phyloP scores from a whole-genome alignment of 768 basidiomycete species.

The Panaeolus papilionaceus region DNA sequence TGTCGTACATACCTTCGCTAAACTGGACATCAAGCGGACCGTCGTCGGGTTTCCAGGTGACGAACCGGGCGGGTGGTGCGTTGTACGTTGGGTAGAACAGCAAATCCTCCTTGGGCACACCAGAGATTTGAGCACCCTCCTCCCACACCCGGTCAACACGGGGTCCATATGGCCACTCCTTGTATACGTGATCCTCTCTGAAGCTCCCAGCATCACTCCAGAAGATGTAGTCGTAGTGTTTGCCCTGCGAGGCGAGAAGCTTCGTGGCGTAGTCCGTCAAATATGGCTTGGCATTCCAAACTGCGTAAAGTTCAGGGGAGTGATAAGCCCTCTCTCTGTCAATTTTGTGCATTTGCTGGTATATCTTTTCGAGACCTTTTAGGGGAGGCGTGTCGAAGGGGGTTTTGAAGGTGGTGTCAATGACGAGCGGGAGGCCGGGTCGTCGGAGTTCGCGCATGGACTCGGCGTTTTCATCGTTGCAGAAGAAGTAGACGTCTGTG shows the following conservation, averaged over 20 bases:
- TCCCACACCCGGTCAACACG: constrained; percentile 49
- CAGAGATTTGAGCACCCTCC: constrained; percentile 37
- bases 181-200: constrained; percentile 47
- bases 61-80: constrained; percentile 37
- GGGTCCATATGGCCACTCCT: constrained; percentile 51
- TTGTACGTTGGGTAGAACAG: constrained; percentile 54
- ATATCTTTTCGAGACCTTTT: constrained; percentile 35
- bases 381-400: constrained; percentile 58
- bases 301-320: constrained; percentile 56
- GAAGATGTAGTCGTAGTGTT: constrained; percentile 57
- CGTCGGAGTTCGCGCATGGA: constrained; percentile 39
- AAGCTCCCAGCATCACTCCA: constrained; percentile 67
- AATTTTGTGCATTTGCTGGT: constrained; percentile 47
- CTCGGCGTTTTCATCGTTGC: constrained; percentile 44
- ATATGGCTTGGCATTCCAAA: constrained; percentile 63
- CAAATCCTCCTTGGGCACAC: constrained; percentile 43
- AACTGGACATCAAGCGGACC: constrained; percentile 59
- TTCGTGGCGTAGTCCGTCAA: constrained; percentile 49
- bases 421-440: constrained; percentile 37
- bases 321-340: constrained; percentile 53
- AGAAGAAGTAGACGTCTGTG: constrained; percentile 62
- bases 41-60: constrained; percentile 47
- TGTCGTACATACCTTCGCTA: constrained; percentile 50
- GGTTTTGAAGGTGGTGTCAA: constrained; percentile 52
- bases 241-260: constrained; percentile 30